These are phyloP conservation scores for Microsporum ferrugineum DNA, from an alignment of 2,329 filamentous ascomycete genomes.

Conservation along the genomic window DNA sequence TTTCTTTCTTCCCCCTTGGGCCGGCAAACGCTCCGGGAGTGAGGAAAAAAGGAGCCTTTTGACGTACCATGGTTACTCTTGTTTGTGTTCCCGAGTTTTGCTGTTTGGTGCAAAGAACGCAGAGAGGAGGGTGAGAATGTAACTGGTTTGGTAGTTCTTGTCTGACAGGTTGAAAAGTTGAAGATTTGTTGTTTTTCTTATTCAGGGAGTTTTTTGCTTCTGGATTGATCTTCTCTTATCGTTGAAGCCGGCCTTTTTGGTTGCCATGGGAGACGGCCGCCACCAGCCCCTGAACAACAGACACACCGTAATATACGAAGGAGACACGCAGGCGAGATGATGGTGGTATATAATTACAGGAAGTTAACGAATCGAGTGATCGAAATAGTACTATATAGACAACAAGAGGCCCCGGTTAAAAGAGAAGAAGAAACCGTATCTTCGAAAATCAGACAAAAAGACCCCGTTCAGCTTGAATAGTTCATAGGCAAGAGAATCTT, in stretches of 20 bases:
- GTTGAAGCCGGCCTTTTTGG: not conserved
- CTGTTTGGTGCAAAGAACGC: not conserved
- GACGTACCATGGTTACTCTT: not conserved
- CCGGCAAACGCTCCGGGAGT: not conserved
- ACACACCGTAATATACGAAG: not conserved
- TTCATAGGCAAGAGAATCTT: not conserved
- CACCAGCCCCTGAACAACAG: not conserved
- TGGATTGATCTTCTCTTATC: not conserved
- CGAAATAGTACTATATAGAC: not conserved
- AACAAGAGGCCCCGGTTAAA: not conserved
- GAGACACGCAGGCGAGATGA: not conserved
- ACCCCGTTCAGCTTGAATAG: not conserved
- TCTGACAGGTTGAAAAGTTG: not conserved
- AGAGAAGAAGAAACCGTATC: not conserved
- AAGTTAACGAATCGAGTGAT: not conserved
- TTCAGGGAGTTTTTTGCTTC: not conserved
- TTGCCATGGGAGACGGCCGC: slow-evolving; percentile 11
- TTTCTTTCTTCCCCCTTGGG: not conserved
- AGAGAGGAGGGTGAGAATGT: not conserved
- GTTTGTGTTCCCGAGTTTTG: not conserved
- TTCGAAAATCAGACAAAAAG: not conserved
- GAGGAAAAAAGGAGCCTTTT: not conserved
- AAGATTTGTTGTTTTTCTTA: not conserved
- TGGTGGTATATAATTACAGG: slow-evolving; percentile 7
- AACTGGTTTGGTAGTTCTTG: not conserved